A percentile compares a stretch with the other conserved stretches of the same genome.
Evolutionary conservation across 2,329 filamentous ascomycete species (phyloP).

Genomic region (Talaromyces sp.): DNA sequence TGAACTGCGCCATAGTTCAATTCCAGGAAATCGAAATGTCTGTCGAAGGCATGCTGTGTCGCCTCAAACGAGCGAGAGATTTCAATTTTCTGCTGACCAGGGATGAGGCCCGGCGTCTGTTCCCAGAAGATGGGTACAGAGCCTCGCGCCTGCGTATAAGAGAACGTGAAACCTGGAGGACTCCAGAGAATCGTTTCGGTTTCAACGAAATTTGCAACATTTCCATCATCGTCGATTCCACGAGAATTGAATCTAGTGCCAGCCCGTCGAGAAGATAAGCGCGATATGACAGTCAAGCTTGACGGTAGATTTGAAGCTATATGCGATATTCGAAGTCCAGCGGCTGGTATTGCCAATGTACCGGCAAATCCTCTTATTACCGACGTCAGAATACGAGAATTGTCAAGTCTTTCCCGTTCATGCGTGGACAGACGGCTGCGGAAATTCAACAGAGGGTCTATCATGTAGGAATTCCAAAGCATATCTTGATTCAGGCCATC

Average conservation of each 20-base stretch:
- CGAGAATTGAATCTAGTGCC: constrained; percentile 96
- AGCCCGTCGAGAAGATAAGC: constrained; percentile 83
- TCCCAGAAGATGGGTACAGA: constrained; percentile 98
- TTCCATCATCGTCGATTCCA: constrained; percentile 94
- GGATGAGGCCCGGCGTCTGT: constrained; percentile 79
- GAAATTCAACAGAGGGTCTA: constrained; percentile 85
- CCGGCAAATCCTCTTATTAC: constrained; percentile 90
- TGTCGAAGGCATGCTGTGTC: constrained; percentile 90
- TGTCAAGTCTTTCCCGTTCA: constrained; percentile 77
- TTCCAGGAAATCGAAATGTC: constrained; percentile 86
- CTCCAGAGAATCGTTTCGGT: constrained; percentile 91
- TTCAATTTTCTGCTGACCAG: constrained; percentile 90
- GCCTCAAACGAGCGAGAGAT: constrained; percentile 86
- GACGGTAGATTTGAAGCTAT: constrained; percentile 71
- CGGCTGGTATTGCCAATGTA: constrained; percentile 79
- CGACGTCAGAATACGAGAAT: constrained; percentile 82
- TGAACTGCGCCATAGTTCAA: constrained; percentile 85
- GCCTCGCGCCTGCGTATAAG: constrained; percentile 87
- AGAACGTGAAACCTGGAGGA: constrained; percentile 74
- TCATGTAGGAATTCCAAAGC: constrained; percentile 99
- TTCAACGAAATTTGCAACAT: constrained; percentile 98
- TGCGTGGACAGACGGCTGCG: constrained; percentile 72
- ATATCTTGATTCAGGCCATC: constrained; percentile 91
- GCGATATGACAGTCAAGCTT: constrained; percentile 82
- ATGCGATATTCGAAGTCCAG: constrained; percentile 65